Evolutionary conservation across 345 rosid species (phyloP).

Genomic region (Citrus mangshanensis): DNA sequence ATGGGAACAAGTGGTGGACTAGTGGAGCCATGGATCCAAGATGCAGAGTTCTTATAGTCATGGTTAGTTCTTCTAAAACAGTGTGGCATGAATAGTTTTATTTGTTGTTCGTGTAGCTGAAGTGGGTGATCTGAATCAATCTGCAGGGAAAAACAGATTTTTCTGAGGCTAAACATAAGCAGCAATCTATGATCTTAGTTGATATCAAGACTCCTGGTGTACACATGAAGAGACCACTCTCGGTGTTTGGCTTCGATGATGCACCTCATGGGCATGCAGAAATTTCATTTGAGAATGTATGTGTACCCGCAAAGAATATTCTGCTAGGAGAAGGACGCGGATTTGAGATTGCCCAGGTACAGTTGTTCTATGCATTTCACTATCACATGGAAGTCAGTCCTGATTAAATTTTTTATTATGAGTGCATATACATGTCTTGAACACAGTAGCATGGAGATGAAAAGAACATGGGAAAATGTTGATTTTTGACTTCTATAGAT

Average conservation of each 20-base stretch:
- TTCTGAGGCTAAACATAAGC: slow-evolving; percentile 75
- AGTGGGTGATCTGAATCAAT: slow-evolving; percentile 7
- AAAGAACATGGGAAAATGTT: neutral
- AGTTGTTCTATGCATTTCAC: neutral
- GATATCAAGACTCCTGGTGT: slow-evolving; percentile 78
- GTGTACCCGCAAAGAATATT: slow-evolving; percentile 80
- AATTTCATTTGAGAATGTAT: slow-evolving; percentile 65
- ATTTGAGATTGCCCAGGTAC: slow-evolving; percentile 98
- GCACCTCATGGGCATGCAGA: slow-evolving; percentile 99
- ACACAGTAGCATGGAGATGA: neutral
- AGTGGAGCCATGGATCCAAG: slow-evolving; percentile 99
- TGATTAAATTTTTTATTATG: neutral
- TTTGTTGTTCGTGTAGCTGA: slow-evolving; percentile 5
- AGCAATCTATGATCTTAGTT: slow-evolving; percentile 96
- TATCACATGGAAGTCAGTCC: neutral
- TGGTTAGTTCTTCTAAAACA: slow-evolving; percentile 57
- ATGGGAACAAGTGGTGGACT: slow-evolving; percentile 99
- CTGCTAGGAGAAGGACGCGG: slow-evolving; percentile 97
- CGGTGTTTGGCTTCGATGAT: slow-evolving; percentile 91
- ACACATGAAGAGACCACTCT: slow-evolving; percentile 69
- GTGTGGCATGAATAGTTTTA: neutral
- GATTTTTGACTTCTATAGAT: neutral
- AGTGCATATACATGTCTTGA: neutral
- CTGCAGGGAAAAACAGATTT: slow-evolving; percentile 90
- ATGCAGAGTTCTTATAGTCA: slow-evolving; percentile 86